phyloP scores from a whole-genome alignment of 768 basidiomycete species.

The Mycena sanguinolenta region DNA sequence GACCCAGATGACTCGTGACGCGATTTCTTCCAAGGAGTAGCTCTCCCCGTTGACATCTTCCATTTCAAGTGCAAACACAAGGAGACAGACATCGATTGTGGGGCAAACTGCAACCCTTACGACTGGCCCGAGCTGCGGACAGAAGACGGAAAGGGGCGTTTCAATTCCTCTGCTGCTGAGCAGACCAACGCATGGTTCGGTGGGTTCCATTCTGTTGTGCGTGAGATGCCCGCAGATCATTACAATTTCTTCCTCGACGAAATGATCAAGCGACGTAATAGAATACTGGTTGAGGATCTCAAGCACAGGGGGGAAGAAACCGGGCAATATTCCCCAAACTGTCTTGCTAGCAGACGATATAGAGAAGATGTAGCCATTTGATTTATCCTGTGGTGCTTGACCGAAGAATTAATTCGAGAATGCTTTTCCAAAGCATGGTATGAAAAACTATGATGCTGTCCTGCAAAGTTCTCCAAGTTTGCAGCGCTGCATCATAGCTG shows the following conservation, averaged over 20 bases:
- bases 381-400: too few relatives aligned
- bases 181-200: slow-evolving; percentile 53
- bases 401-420: too few relatives aligned
- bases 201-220: slow-evolving; percentile 46
- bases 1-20: slow-evolving; percentile 25
- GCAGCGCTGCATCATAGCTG: too few relatives aligned
- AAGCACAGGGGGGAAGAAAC: neutral
- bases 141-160: slow-evolving; percentile 42
- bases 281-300: slow-evolving; percentile 24
- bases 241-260: slow-evolving; percentile 55
- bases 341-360: too few relatives aligned
- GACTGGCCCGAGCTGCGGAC: slow-evolving; percentile 36
- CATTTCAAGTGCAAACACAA: slow-evolving; percentile 48
- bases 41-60: slow-evolving; percentile 43
- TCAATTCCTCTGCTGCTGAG: slow-evolving; percentile 53
- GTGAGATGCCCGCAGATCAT: slow-evolving; percentile 45
- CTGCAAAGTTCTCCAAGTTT: too few relatives aligned
- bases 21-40: slow-evolving; percentile 32
- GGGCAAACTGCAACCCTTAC: slow-evolving; percentile 44
- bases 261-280: slow-evolving; percentile 48
- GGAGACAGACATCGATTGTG: slow-evolving; percentile 40
- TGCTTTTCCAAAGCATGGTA: too few relatives aligned
- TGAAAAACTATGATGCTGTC: too few relatives aligned
- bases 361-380: too few relatives aligned
- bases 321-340: neutral